Evolutionary conservation across 495 filamentous ascomycete genomes (phyloP), one percentile per base, ranked within the genome.

Genomic region (Amorphotheca resinae): DNA sequence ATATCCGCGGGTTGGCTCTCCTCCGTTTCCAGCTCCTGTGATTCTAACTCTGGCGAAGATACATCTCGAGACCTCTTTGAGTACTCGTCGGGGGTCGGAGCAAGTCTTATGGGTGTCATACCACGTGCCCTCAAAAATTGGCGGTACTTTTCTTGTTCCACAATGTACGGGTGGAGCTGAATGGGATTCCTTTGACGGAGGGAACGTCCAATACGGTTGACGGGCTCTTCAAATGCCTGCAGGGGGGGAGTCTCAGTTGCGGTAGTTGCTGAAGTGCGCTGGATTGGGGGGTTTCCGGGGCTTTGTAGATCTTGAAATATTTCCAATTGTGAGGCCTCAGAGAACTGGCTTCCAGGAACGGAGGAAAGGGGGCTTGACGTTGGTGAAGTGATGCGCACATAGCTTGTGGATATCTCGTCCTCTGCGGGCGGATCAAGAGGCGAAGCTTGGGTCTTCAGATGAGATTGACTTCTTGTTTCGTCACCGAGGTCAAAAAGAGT

Each of bases 171-270:
- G 49, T 84, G 79, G 38, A 84, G 59, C 53, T 88, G 83, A 23
- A 84, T 84, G 2, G 80, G 74, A 42, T 83, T 85, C 41, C 83
- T 68, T 18, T 80, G 71, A 22, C 83, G 69, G 12, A 88, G 58
- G 21, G 64, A 72, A 14, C 69, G 61, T 45, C 59, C 61, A 14
- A 15, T 17, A 7, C 4, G 20, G 7, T 7, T 21, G 5, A 20
- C 34, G 2, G 15, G 15, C 20, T 21, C 15, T 37, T 37, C 14
- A 20, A 21, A 37, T 37, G 18, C 18, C 16, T 18, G 34, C 4
- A 18, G 20, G 4, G 14, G 16, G 9, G 15, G n/a, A 6, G 4
- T 16, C 20, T 18, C 14, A 20, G 14, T 37, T 20, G 14, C 15
- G 14, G 32, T 4, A 37, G 11, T 21, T 18, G 17, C 5, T 16